Evolutionary conservation across 441 rosid species (phyloP).

Genomic region (Theobroma grandiflorum): DNA sequence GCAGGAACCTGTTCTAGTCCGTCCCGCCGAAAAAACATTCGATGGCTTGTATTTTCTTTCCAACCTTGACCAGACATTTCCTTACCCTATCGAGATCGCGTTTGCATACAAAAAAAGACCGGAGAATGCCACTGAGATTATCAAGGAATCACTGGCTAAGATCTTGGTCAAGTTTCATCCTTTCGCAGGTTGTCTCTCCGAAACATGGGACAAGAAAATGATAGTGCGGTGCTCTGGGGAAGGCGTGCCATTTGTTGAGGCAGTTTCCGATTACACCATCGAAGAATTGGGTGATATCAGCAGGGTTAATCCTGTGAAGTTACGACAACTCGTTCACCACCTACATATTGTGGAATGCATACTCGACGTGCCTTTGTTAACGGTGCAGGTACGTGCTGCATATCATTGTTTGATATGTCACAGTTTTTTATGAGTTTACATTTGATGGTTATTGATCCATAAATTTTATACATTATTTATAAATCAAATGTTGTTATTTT

Average conservation of each 20-base stretch:
- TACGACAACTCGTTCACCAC: slow-evolving; percentile 26
- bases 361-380: slow-evolving; percentile 29
- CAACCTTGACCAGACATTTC: slow-evolving; percentile 35
- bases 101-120: slow-evolving; percentile 14
- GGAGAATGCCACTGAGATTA: not conserved
- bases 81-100: slow-evolving; percentile 17
- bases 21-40: slow-evolving; percentile 24
- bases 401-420: too few relatives aligned
- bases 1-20: slow-evolving; percentile 16
- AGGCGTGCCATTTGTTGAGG: slow-evolving; percentile 44
- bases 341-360: slow-evolving; percentile 20
- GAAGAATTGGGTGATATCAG: slow-evolving; percentile 39
- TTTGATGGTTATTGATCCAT: too few relatives aligned
- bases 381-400: slow-evolving; percentile 33
- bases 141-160: slow-evolving; percentile 40
- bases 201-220: slow-evolving; percentile 27
- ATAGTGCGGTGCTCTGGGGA: slow-evolving; percentile 35
- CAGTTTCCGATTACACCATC: slow-evolving; percentile 27
- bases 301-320: slow-evolving; percentile 21
- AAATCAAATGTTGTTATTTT: too few relatives aligned
- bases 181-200: slow-evolving; percentile 26
- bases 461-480: too few relatives aligned
- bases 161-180: slow-evolving; percentile 40
- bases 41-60: slow-evolving; percentile 34
- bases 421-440: too few relatives aligned